Conservation (phyloP, 176 grass and related monocot genomes). For the Avena eriantha region DNA sequence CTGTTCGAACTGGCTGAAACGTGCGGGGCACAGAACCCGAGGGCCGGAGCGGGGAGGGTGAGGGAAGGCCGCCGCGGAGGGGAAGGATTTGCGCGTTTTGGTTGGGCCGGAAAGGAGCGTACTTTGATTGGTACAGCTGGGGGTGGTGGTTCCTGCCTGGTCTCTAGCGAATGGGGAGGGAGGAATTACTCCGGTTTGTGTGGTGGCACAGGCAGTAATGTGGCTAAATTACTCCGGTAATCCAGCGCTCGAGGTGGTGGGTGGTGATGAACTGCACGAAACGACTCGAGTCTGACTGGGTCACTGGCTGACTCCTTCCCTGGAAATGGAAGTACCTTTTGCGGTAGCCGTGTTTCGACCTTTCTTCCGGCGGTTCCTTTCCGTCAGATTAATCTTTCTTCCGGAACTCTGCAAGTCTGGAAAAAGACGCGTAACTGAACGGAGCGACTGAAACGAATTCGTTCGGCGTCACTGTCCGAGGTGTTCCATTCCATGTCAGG, state of each 20-base stretch:
- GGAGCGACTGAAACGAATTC: not conserved
- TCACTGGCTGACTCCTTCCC: not conserved
- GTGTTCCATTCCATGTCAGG: not conserved
- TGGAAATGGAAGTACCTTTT: no score
- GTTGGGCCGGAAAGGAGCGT: not conserved
- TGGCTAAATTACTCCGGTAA: not conserved
- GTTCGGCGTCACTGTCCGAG: not conserved
- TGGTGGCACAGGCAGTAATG: no score
- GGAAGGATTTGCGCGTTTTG: conserved; percentile 22
- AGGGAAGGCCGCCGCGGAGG: not conserved
- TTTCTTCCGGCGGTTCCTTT: not conserved
- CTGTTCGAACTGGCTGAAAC: conserved; percentile 42
- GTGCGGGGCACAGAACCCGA: conserved; percentile 41
- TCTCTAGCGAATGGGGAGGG: no score
- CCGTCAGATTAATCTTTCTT: not conserved
- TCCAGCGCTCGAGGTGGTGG: not conserved
- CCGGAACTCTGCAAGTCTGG: not conserved
- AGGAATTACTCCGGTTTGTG: no score
- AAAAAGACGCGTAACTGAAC: not conserved
- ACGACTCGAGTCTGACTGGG: not conserved
- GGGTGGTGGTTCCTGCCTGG: no score
- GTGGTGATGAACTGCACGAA: not conserved
- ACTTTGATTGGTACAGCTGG: not conserved
- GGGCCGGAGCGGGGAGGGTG: not conserved
- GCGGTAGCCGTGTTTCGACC: not conserved